Percentiles rank a stretch among this genome's conserved stretches.
Conservation (phyloP, 108 stramenopile genomes). For the Nitzschia palea region DNA sequence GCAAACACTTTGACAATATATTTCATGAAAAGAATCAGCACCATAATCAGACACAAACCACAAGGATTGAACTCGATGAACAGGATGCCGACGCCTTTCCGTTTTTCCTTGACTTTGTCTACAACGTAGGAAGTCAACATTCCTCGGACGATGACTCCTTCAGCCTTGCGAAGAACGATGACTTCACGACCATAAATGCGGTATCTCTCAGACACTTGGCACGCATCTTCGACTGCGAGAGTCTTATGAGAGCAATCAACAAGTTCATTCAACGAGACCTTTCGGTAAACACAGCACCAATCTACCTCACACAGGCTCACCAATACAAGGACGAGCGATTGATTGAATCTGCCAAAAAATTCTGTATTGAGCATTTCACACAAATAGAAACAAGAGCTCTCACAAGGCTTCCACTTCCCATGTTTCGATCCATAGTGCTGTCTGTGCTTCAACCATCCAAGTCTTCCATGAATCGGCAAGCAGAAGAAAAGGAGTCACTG, state of each 20-base stretch:
- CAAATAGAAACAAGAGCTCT: conserved; percentile 28
- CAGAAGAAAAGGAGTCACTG: conserved; percentile 16
- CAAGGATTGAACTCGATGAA: conserved; percentile 45
- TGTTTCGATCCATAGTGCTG: conserved; percentile 35
- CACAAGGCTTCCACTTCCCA: conserved; percentile 23
- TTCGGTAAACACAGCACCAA: conserved; percentile 37
- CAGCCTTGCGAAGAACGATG: conserved; percentile 24
- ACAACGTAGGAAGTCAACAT: conserved; percentile 2
- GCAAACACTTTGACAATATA: conserved; percentile 37
- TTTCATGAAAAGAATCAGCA: conserved; percentile 13
- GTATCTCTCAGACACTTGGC: conserved; percentile 45
- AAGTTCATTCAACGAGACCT: conserved; percentile 50
- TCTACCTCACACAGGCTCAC: conserved; percentile 28
- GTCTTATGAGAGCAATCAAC: conserved; percentile 37
- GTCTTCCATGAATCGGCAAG: background rate
- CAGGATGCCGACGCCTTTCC: conserved; percentile 47
- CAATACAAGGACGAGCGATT: conserved; percentile 40
- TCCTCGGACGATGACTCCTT: conserved; percentile 24
- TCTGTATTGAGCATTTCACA: conserved; percentile 43
- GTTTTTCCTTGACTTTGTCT: conserved; percentile 48
- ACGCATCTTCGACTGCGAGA: conserved; percentile 40
- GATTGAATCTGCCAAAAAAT: conserved; percentile 35
- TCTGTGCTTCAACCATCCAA: conserved; percentile 16
- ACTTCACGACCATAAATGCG: conserved; percentile 34
- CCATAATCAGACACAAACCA: conserved; percentile 26